Evolutionary conservation across 495 filamentous ascomycete species (phyloP).

Genomic region (Podospora fimiseda): DNA sequence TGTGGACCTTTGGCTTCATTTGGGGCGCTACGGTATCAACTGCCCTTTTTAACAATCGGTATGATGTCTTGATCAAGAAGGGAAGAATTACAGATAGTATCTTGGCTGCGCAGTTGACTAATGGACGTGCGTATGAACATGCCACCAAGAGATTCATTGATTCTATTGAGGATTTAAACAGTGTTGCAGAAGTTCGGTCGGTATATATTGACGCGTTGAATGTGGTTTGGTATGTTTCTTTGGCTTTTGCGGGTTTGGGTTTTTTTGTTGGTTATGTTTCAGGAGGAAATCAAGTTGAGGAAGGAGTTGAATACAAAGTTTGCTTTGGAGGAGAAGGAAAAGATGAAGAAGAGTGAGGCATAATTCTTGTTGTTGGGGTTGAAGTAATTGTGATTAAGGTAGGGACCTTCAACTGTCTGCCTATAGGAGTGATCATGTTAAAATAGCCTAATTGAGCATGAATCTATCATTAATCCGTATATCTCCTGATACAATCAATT

Average conservation of each 20-base stretch:
- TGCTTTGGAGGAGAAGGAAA: not conserved
- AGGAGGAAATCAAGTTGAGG: not conserved
- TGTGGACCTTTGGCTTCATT: constrained; percentile 41
- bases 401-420: too few species aligned
- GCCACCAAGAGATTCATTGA: not conserved
- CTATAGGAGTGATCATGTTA: too few species aligned
- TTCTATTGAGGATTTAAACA: too few species aligned
- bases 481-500: too few species aligned
- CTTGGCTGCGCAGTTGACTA: not conserved
- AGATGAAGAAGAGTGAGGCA: too few species aligned
- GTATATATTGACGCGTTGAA: not conserved
- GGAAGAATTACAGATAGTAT: not conserved
- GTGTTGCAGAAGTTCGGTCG: not conserved
- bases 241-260: not conserved
- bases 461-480: too few species aligned
- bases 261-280: not conserved
- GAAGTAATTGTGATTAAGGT: too few species aligned
- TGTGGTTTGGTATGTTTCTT: not conserved
- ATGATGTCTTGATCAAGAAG: constrained; percentile 15
- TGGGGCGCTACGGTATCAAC: constrained; percentile 47
- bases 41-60: constrained; percentile 43
- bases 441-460: too few species aligned
- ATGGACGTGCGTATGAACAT: not conserved
- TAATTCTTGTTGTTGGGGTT: too few species aligned
- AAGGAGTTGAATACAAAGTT: not conserved